Evolutionary conservation across 2,329 filamentous ascomycete species (phyloP), one percentile per base, ranked within the genome.

Genomic region (Penicillium sp.): DNA sequence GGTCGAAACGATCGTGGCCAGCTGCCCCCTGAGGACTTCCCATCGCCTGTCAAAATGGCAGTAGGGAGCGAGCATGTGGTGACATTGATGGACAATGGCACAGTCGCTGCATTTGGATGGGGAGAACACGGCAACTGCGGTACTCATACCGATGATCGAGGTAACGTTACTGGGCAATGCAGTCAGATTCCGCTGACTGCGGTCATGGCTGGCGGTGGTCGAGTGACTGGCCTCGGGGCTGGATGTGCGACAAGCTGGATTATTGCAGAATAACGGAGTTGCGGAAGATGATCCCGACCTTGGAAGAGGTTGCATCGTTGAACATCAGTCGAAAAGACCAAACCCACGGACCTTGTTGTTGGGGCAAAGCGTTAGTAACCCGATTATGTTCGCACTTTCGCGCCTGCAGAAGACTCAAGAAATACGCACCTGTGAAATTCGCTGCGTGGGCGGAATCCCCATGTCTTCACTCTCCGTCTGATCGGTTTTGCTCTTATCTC

Each of bases 51-150:
- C 8, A 73, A 75, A 25, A 78, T 97, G n/a, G 86, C 87, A 3
- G 80, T 86, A 39, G 93, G 93, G 0, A 96, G 91, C 63, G 93
- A 97, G 68, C 93, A 98, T 67, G 82, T 81, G n/a, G 69, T 97
- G 53, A 88, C 83, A 7, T 68, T 91, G 26, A 82, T 86, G 0
- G 71, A 70, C 8, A 74, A 78, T 18, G 81, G 81, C 1, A 79
- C 84, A 43, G 81, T 95, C 1, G 70, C 94, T 42, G 81, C 88
- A 1, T 97, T 91, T 89, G 93, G 93, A 18, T 98, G 93, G 93
- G 90, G 90, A 2, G 91, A 97, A 69, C 93, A 98, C 70, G 93
- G 93, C 1, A 98, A 98, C 66, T 98, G 93, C 66, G 93, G 93
- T 3, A 80, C 82, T 33, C 74, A 78, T 37, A 74, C 72, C 9